Conservation (phyloP, 2,329 filamentous ascomycete genomes). For the Plenodomus tracheiphilus region DNA sequence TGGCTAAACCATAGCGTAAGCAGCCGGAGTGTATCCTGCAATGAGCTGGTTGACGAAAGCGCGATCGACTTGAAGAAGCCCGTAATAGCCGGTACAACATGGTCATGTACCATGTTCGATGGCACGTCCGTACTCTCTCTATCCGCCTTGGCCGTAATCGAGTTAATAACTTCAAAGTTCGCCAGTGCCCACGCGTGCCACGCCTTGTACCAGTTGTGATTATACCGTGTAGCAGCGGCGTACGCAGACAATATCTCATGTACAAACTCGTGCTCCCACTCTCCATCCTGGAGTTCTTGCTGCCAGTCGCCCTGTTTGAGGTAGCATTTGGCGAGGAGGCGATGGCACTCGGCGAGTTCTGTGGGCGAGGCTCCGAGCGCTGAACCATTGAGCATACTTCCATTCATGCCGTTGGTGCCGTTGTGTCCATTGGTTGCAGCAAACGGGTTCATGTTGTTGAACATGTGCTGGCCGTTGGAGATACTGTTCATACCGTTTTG, state of each 20-base stretch:
- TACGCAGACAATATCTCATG: slow-evolving; percentile 91
- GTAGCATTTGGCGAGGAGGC: slow-evolving; percentile 91
- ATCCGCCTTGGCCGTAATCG: slow-evolving; percentile 69
- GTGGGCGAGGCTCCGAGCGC: slow-evolving; percentile 29
- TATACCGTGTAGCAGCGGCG: slow-evolving; percentile 87
- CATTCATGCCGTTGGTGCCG: slow-evolving; percentile 50
- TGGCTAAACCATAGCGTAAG: slow-evolving; percentile 97
- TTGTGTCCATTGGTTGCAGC: slow-evolving; percentile 54
- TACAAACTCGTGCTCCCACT: slow-evolving; percentile 86
- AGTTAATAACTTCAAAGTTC: slow-evolving; percentile 97
- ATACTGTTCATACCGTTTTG: slow-evolving; percentile 47
- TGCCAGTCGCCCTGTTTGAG: slow-evolving; percentile 97
- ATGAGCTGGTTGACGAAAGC: slow-evolving; percentile 84
- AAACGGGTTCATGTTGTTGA: slow-evolving; percentile 41
- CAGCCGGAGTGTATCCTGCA: slow-evolving; percentile 91
- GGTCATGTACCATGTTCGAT: slow-evolving; percentile 72
- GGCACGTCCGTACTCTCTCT: slow-evolving; percentile 62
- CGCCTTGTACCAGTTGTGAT: slow-evolving; percentile 96
- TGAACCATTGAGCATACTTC: slow-evolving; percentile 33
- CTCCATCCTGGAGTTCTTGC: slow-evolving; percentile 78
- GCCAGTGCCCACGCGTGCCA: slow-evolving; percentile 99
- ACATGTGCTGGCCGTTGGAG: slow-evolving; percentile 46
- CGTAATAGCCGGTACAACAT: slow-evolving; percentile 91
- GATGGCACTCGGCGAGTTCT: slow-evolving; percentile 59
- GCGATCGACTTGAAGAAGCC: slow-evolving; percentile 99